A percentile compares a stretch with the other conserved stretches of the same genome.
Evolutionary conservation across 208 protist species (phyloP).

Genomic region (Angomonas ambiguus): DNA sequence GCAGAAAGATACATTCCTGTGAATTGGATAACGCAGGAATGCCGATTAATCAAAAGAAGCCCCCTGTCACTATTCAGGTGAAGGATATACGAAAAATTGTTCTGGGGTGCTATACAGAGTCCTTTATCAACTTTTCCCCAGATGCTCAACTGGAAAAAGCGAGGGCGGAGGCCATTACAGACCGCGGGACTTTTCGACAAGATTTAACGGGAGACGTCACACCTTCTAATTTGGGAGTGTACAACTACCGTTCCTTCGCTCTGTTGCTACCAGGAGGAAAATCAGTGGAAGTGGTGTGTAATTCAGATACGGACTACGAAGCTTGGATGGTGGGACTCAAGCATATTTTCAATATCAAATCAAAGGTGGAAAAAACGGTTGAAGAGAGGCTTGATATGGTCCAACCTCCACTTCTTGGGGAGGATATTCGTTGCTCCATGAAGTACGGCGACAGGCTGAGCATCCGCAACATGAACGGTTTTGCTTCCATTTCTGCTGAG

Average conservation of each 20-base stretch:
- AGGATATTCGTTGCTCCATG: slow-evolving; percentile 37
- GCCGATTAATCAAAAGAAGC: slow-evolving; percentile 80
- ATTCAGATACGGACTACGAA: slow-evolving; percentile 88
- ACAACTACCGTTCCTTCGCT: slow-evolving; percentile 88
- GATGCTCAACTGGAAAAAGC: slow-evolving; percentile 68
- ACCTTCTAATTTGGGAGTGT: slow-evolving; percentile 61
- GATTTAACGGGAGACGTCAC: slow-evolving; percentile 78
- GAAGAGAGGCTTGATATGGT: slow-evolving; percentile 31
- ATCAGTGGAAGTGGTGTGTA: slow-evolving; percentile 87
- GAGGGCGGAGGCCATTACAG: slow-evolving; percentile 58
- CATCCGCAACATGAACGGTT: slow-evolving; percentile 79
- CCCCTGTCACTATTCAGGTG: slow-evolving; percentile 77
- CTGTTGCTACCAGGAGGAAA: slow-evolving; percentile 77
- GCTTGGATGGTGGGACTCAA: slow-evolving; percentile 85
- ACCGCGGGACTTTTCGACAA: slow-evolving; percentile 75
- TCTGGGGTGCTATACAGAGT: slow-evolving; percentile 78
- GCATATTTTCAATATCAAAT: slow-evolving; percentile 67
- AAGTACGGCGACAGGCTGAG: slow-evolving; percentile 77
- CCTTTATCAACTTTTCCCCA: slow-evolving; percentile 68
- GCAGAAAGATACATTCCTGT: slow-evolving; percentile 83
- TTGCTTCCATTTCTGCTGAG: slow-evolving; percentile 64
- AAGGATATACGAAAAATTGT: slow-evolving; percentile 84
- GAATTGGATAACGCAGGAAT: slow-evolving; percentile 76
- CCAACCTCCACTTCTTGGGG: slow-evolving; percentile 11
- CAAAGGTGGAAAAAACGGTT: slow-evolving; percentile 48